Base-by-base conservation (phyloP, 2,329 filamentous ascomycete genomes). In the Colletotrichum karsti region DNA sequence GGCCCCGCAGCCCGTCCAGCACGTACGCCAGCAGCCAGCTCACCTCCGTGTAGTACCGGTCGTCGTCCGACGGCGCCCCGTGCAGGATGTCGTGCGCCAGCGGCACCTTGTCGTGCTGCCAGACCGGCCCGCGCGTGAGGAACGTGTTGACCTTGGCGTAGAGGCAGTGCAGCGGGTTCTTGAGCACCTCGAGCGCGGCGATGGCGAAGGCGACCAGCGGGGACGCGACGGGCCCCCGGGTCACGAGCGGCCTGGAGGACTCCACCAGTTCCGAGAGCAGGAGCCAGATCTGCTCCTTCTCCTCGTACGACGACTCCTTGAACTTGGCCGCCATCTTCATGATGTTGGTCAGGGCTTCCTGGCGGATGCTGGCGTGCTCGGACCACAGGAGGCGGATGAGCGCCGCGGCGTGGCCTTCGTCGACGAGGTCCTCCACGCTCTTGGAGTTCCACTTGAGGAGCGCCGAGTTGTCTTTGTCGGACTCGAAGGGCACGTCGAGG, bases 131-230 rank as follows among this genome's bases (percentile, higher is more conserved):
- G 57, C 90, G 90, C 22, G 93, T 93, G 37, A 98, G 87, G 77
- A 95, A 98, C 6, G 86, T 84, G 81, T 97, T 97, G 79, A 96
- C 83, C 77, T 97, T 97, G 65, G 90, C 88, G 77, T 97, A 98
- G 39, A 98, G 87, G 68, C 88, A 89, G 75, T 97, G 93, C 15
- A 94, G 85, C 0, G 95, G 95, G 69, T 93, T 91, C 22, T 85
- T 87, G 50, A 97, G 81, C 15, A 97, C 89, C 2, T 87, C 82
- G 7, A 97, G 84, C 1, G 91, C 89, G 71, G 90, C 89, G 51
- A 87, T 85, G 7, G 93, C 91, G 73, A 97, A 96, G 10, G 92
- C 88, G n/a, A 90, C 87, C 6, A 93, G 89, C 12, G 93, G 85
- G 68, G 91, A 93, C 0, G 94, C 91, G 4, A 97, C 82, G 1